A percentile compares a stretch with the other conserved stretches of the same genome.
Conservation (phyloP, 2,329 filamentous ascomycete species). For the Aureobasidium sp. region DNA sequence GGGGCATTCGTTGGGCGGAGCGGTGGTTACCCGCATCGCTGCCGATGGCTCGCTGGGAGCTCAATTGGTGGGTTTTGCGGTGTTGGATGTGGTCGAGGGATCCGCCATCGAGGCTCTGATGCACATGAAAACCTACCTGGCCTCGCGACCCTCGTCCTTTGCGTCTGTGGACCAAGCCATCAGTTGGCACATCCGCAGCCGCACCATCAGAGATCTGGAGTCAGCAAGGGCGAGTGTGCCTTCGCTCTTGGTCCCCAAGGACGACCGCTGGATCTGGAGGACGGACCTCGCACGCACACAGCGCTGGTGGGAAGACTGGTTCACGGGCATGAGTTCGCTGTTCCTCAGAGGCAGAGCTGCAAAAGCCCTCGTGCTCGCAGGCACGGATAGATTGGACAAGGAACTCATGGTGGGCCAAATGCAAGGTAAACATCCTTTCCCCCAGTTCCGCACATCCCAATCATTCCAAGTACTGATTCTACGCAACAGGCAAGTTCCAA, state of each 20-base stretch:
- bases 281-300: constrained; percentile 78
- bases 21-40: constrained; percentile 78
- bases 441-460: background rate
- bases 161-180: constrained; percentile 69
- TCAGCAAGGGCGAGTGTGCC: constrained; percentile 88
- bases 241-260: constrained; percentile 50
- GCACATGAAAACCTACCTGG: constrained; percentile 88
- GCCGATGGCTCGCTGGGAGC: constrained; percentile 53
- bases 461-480: background rate
- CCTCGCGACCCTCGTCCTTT: constrained; percentile 70
- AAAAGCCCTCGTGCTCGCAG: constrained; percentile 76
- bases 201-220: constrained; percentile 72
- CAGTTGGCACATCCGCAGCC: constrained; percentile 85
- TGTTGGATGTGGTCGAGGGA: constrained; percentile 90
- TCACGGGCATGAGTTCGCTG: constrained; percentile 75
- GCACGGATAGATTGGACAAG: constrained; percentile 82
- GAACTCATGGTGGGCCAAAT: constrained; percentile 94
- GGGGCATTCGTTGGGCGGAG: constrained; percentile 87
- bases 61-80: constrained; percentile 72
- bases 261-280: constrained; percentile 52
- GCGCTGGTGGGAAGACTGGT: constrained; percentile 93
- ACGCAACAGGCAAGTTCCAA: constrained; percentile 70
- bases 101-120: constrained; percentile 90
- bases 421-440: constrained; percentile 56
- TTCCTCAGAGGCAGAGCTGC: constrained; percentile 75